Base-by-base conservation (phyloP, 768 basidiomycete genomes). In the Pisolithus orientalis region DNA sequence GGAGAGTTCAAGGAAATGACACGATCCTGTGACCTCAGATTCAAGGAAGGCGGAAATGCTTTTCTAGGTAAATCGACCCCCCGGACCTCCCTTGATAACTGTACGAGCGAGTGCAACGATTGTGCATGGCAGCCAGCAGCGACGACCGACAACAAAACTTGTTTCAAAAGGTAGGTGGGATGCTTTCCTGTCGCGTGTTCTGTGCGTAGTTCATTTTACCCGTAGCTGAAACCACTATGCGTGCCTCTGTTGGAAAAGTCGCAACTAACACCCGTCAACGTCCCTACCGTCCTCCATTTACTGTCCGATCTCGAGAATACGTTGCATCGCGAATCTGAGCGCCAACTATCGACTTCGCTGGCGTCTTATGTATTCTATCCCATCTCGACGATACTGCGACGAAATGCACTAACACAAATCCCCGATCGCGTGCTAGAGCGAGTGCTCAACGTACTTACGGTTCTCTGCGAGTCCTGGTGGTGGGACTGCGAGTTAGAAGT, bases 361-460 rank as follows among this genome's bases (percentile, higher is more conserved):
- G 80, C 91, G 42, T 84, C 87, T 43, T 98, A 97, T 66, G 73
- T 83, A 28, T 90, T 94, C 69, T 87, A 92, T 59, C 95, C 95
- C 3, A 66, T 97, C 39, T 92, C 92, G 2, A 80, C 84, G 28
- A 81, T 96, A 47, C 76, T 97, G 34, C 84, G 87, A 46, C 83
- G 89, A 31, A 91, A 94, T 64, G 60, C 78, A 14, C 77, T 84
- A 3, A 62, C 76, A 6, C 72, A 78, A 13, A 85, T 95, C 44
- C 87, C 91, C 8, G 85, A 93, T 60, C 85, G 85, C 59, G 70
- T 93, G 28, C 71, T 95, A 45, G 90, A 96, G 68, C 80, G 78
- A 50, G 67, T 93, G 21, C 73, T 96, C 53, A 59, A 73, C 25
- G 70, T 79, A 11, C 70, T 95, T 29, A 64, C 71, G 3, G 59